Conservation (phyloP, 2,329 filamentous ascomycete genomes). For the Xylaria sp. region DNA sequence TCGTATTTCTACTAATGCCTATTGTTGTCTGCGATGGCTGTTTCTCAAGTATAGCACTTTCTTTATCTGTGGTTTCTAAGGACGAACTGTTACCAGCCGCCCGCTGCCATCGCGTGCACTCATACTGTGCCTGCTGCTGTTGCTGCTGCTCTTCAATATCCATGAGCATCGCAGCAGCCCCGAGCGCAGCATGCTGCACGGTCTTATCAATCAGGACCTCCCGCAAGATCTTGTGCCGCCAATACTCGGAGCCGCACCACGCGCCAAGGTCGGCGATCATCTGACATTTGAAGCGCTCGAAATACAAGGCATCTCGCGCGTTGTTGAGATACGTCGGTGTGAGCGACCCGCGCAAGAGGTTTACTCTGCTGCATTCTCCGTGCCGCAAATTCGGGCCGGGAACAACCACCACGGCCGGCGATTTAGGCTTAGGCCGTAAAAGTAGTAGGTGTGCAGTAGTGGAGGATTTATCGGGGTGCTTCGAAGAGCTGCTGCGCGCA, state of each 20-base stretch:
- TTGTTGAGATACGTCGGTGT: constrained; percentile 37
- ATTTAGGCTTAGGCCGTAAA: constrained; percentile 33
- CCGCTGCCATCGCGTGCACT: neutral
- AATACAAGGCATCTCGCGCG: constrained; percentile 36
- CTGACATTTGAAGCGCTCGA: constrained; percentile 41
- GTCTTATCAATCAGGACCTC: constrained; percentile 38
- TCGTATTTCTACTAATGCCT: neutral
- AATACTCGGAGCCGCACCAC: constrained; percentile 40
- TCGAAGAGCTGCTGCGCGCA: neutral
- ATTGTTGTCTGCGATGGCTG: neutral
- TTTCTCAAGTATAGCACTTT: neutral
- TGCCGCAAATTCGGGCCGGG: neutral
- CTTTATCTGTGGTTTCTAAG: neutral
- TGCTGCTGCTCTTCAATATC: constrained; percentile 38
- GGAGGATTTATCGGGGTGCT: neutral
- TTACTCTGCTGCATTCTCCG: constrained; percentile 1
- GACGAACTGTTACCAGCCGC: neutral
- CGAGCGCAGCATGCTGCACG: constrained; percentile 40
- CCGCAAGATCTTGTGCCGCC: constrained; percentile 36
- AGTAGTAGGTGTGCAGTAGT: neutral
- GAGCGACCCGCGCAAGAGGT: constrained; percentile 33
- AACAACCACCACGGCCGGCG: neutral
- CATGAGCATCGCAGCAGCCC: constrained; percentile 37
- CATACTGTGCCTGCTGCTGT: constrained; percentile 20
- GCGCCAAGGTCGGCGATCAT: constrained; percentile 36